phyloP scores from a whole-genome alignment of 2,329 filamentous ascomycete species.

The Paracamarosporium sp. region DNA sequence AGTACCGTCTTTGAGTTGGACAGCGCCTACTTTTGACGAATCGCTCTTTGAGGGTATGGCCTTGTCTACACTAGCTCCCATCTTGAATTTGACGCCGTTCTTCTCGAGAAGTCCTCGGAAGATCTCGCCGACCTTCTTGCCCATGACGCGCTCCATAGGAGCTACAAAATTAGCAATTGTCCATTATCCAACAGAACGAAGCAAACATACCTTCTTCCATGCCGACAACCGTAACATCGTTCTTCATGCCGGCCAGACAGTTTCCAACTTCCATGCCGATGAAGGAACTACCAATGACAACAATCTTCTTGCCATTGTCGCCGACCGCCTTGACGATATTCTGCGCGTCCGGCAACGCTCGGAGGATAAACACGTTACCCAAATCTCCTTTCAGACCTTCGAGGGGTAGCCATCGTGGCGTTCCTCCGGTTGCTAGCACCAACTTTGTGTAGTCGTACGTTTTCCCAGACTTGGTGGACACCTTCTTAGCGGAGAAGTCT shows the following conservation, averaged over 20 bases:
- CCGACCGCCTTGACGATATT: slow-evolving; percentile 81
- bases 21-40: slow-evolving; percentile 75
- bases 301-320: slow-evolving; percentile 85
- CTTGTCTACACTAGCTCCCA: slow-evolving; percentile 82
- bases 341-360: slow-evolving; percentile 78
- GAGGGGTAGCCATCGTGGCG: slow-evolving; percentile 76
- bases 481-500: slow-evolving; percentile 75
- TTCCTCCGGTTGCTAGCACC: slow-evolving; percentile 86
- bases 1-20: slow-evolving; percentile 86
- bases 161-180: slow-evolving; percentile 46
- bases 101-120: slow-evolving; percentile 82
- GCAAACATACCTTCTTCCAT: slow-evolving; percentile 69
- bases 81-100: slow-evolving; percentile 86
- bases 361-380: slow-evolving; percentile 84
- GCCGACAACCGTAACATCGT: slow-evolving; percentile 84
- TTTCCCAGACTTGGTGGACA: slow-evolving; percentile 76
- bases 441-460: slow-evolving; percentile 84
- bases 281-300: slow-evolving; percentile 90
- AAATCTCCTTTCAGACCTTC: slow-evolving; percentile 83
- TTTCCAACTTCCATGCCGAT: slow-evolving; percentile 99
- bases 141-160: slow-evolving; percentile 87
- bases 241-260: slow-evolving; percentile 74
- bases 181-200: not conserved
- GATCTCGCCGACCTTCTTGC: slow-evolving; percentile 78
- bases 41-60: slow-evolving; percentile 75